Conservation (phyloP, 495 filamentous ascomycete genomes). For the Aspergillus carlsbadensis region DNA sequence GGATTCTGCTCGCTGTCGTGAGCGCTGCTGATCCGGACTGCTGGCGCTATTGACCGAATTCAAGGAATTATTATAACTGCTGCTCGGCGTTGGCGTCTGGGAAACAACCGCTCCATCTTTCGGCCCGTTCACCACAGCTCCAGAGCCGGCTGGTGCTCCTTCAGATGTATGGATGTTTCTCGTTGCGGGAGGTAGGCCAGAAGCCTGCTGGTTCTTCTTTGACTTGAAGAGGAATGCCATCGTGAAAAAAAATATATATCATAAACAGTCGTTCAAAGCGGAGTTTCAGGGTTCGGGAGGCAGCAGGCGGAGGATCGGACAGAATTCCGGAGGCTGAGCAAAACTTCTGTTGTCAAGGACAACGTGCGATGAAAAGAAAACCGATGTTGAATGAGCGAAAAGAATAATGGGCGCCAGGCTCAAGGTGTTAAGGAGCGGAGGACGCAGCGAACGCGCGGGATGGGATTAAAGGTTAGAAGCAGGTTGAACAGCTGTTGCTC, state of each 20-base stretch:
- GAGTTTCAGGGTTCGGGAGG: conserved; percentile 1
- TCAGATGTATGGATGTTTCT: conserved; percentile 53
- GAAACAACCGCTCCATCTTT: conserved; percentile 41
- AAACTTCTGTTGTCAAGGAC: conserved; percentile 9
- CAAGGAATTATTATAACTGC: conserved; percentile 64
- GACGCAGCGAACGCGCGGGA: conserved; percentile 11
- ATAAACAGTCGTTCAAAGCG: conserved; percentile 41
- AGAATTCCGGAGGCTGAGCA: neutral
- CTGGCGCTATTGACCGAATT: conserved; percentile 51
- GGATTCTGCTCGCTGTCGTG: conserved; percentile 51
- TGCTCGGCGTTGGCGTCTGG: conserved; percentile 59
- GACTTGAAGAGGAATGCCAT: conserved; percentile 67
- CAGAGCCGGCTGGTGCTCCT: conserved; percentile 32
- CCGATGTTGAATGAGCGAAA: neutral
- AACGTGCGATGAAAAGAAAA: conserved; percentile 3
- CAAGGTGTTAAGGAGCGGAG: conserved; percentile 15
- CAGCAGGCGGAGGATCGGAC: neutral
- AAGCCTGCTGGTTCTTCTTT: conserved; percentile 53
- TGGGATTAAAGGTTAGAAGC: conserved; percentile 10
- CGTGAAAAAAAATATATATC: conserved; percentile 36
- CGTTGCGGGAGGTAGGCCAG: conserved; percentile 51
- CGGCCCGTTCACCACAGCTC: conserved; percentile 35
- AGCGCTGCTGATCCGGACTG: conserved; percentile 52
- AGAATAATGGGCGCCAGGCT: conserved; percentile 17
- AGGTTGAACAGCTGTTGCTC: conserved; percentile 3